phyloP scores from a whole-genome alignment of 768 basidiomycete species.

The Hebeloma cylindrosporum region DNA sequence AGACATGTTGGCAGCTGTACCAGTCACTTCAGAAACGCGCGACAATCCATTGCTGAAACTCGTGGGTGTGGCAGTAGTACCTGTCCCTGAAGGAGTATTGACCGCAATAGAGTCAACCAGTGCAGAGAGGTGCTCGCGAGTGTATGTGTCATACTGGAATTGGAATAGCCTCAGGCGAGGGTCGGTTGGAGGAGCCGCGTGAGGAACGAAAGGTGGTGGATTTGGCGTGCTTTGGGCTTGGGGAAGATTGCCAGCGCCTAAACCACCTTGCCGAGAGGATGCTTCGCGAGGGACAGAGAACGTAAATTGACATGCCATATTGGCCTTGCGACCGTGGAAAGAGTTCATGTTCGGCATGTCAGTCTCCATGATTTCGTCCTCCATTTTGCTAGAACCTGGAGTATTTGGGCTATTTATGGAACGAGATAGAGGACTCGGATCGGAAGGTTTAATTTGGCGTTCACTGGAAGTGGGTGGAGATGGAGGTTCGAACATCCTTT shows the following conservation, averaged over 20 bases:
- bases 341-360: slow-evolving; percentile 50
- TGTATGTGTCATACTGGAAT: slow-evolving; percentile 95
- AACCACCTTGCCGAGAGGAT: slow-evolving; percentile 29
- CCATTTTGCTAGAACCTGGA: slow-evolving; percentile 7
- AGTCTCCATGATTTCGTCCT: slow-evolving; percentile 49
- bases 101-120: slow-evolving; percentile 94
- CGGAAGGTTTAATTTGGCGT: slow-evolving; percentile 13
- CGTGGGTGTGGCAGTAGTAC: slow-evolving; percentile 46
- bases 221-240: slow-evolving; percentile 67
- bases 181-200: slow-evolving; percentile 51
- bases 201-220: slow-evolving; percentile 26
- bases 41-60: slow-evolving; percentile 47
- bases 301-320: slow-evolving; percentile 66
- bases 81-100: slow-evolving; percentile 63
- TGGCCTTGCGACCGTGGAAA: slow-evolving; percentile 45
- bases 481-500: slow-evolving; percentile 93
- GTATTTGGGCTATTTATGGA: slow-evolving; percentile 10
- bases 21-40: slow-evolving; percentile 46
- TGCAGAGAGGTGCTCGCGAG: slow-evolving; percentile 89
- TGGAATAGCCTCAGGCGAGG: slow-evolving; percentile 85
- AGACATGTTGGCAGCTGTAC: slow-evolving; percentile 40
- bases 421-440: slow-evolving; percentile 13
- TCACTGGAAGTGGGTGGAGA: slow-evolving; percentile 57
- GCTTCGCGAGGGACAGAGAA: slow-evolving; percentile 58
- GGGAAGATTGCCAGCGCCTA: slow-evolving; percentile 33